Conservation (phyloP, 2,329 filamentous ascomycete genomes). For the Alternaria consortialis region DNA sequence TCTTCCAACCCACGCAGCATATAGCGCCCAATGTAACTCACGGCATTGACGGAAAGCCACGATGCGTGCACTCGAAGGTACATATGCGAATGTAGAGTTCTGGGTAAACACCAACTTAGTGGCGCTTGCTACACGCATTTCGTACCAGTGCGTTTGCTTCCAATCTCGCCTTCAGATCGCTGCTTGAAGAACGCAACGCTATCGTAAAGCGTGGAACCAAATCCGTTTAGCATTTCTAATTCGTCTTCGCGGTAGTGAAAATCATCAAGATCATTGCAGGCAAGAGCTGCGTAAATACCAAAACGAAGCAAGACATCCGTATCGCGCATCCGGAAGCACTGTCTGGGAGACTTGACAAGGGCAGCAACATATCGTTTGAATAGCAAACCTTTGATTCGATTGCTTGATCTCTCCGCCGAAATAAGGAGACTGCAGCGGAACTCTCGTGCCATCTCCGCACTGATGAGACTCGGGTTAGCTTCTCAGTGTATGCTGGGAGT, state of each 20-base stretch:
- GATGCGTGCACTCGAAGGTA: conserved; percentile 29
- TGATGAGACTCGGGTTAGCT: background rate
- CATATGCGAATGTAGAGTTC: conserved; percentile 47
- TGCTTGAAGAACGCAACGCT: conserved; percentile 49
- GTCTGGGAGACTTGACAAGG: conserved; percentile 32
- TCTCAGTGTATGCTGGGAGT: background rate
- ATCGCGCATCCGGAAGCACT: conserved; percentile 48
- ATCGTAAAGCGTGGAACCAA: conserved; percentile 44
- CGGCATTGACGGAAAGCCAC: conserved; percentile 31
- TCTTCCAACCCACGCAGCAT: conserved; percentile 18
- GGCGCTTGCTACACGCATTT: background rate
- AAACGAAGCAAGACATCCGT: conserved; percentile 46
- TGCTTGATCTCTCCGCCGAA: conserved; percentile 25
- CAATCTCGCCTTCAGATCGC: conserved; percentile 44
- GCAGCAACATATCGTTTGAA: conserved; percentile 43
- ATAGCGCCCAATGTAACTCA: conserved; percentile 48
- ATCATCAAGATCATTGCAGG: conserved; percentile 43
- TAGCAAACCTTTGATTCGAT: conserved; percentile 22
- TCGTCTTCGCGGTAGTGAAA: conserved; percentile 24
- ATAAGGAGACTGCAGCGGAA: conserved; percentile 25
- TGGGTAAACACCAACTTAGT: background rate
- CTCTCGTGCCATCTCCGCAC: conserved; percentile 23
- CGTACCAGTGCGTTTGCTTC: background rate
- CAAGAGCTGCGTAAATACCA: conserved; percentile 42
- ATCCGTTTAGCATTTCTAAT: conserved; percentile 24